Evolutionary conservation across 2,329 filamentous ascomycete species (phyloP).

Genomic region (Elsinoe fawcettii): DNA sequence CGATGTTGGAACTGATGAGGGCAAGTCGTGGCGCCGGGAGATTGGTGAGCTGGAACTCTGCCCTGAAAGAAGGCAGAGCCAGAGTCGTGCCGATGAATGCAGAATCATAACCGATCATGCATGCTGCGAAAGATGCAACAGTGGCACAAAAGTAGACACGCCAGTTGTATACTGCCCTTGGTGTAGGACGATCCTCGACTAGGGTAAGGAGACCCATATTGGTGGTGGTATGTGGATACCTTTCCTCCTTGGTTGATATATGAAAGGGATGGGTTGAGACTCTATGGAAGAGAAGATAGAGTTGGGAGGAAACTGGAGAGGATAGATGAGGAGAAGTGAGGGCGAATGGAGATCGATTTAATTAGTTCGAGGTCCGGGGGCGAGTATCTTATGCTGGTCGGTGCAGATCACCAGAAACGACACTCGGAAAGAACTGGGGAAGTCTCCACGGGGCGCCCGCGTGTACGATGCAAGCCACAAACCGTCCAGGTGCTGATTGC

Average conservation of each 20-base stretch:
- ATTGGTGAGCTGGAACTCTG: constrained; percentile 57
- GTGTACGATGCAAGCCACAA: constrained; percentile 12
- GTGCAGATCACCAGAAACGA: constrained; percentile 4
- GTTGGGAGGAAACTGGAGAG: neutral
- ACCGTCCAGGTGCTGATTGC: neutral
- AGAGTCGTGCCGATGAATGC: constrained; percentile 75
- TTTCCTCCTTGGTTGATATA: neutral
- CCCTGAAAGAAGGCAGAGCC: constrained; percentile 58
- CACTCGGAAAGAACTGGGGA: neutral
- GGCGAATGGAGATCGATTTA: constrained; percentile 13
- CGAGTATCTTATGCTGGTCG: constrained; percentile 9
- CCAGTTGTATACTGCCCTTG: constrained; percentile 54
- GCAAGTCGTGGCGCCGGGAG: constrained; percentile 45
- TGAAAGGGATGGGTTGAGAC: too few relatives aligned
- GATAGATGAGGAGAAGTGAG: neutral
- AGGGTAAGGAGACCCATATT: constrained; percentile 32
- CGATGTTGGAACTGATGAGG: constrained; percentile 64
- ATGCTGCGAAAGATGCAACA: constrained; percentile 50
- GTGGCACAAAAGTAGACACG: constrained; percentile 48
- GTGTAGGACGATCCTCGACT: constrained; percentile 43
- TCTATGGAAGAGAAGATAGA: too few relatives aligned
- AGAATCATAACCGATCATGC: constrained; percentile 58
- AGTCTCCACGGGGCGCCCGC: constrained; percentile 12
- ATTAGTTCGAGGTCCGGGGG: constrained; percentile 9
- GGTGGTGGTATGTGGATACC: neutral